Evolutionary conservation across 2,329 filamentous ascomycete genomes (phyloP), one percentile per base, ranked within the genome.

Genomic region (Mariannaea sp.): DNA sequence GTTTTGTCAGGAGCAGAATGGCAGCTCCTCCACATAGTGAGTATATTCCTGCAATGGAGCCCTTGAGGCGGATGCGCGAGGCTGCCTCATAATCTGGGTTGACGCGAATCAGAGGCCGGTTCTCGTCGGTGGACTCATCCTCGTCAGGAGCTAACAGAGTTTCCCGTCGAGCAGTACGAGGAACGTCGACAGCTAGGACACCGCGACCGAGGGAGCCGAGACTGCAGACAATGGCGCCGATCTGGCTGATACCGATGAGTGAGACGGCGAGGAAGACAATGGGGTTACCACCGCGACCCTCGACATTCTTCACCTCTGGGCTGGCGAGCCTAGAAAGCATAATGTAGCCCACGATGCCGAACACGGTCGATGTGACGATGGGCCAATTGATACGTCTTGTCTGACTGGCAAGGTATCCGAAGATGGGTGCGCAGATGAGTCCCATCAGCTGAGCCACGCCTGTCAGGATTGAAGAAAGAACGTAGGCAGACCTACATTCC

Each of bases 201-300:
- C 92, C 92, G 13, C 85, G 85, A 30, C 91, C 91, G 3, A 99
- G 80, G 1, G 94, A 84, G 1, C 90, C 92, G n/a, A 99, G 81
- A 59, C 90, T 96, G 74, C 92, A 97, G 1, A 99, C 94, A 54
- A 99, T 97, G 9, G 92, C 89, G 2, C 93, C 94, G 57, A 99
- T 97, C 72, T 99, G 94, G 65, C 90, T 95, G 67, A 96, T 84
- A 12, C 94, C 94, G 32, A 97, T 84, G 14, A 96, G 74, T 0
- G 87, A 83, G 35, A 92, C 90, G 13, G 93, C 82, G 10, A 92
- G 59, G 67, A 95, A 92, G 13, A 96, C 85, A 9, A 75, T 77
- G 0, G 83, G 80, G 27, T 79, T 84, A 14, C 89, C 90, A 27
- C 89, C 84, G 20, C 87, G 78, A 4, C 85, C 86, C 24, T 84